Evolutionary conservation across 495 filamentous ascomycete genomes (phyloP).

Genomic region (Rostrohypoxylon terebratum): DNA sequence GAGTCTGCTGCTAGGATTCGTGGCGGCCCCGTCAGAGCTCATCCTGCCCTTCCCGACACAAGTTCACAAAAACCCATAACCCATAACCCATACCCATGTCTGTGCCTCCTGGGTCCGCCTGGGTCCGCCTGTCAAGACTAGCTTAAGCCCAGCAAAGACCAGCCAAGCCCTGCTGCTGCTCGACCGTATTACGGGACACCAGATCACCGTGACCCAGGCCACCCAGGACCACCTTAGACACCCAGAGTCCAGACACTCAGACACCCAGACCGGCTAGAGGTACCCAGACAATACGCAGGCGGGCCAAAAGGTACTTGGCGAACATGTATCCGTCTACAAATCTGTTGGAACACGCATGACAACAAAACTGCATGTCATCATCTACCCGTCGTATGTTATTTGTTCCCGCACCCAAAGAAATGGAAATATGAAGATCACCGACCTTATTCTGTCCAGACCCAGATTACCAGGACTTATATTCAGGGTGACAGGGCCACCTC

Average conservation of each 20-base stretch:
- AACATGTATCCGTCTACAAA: not conserved
- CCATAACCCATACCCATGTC: conserved; percentile 6
- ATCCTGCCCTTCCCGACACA: conserved; percentile 14
- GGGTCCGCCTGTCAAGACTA: not conserved
- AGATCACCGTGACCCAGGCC: not conserved
- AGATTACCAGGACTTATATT: not conserved
- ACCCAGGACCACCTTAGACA: not conserved
- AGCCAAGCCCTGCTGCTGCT: conserved; percentile 8
- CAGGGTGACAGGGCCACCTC: no score
- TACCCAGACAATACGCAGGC: no score
- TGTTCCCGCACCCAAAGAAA: conserved; percentile 12
- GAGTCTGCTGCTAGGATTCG: conserved; percentile 25
- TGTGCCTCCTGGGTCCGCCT: conserved; percentile 14
- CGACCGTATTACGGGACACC: not conserved
- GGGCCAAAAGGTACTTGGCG: not conserved
- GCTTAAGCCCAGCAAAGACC: not conserved
- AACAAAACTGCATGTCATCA: conserved; percentile 28
- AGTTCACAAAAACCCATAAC: conserved; percentile 2
- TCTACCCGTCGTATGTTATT: conserved; percentile 33
- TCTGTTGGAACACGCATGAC: conserved; percentile 1
- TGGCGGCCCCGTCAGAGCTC: conserved; percentile 19
- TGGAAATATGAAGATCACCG: conserved; percentile 5
- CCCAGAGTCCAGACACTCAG: not conserved
- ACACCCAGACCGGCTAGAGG: no score
- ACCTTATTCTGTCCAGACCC: not conserved